phyloP scores from a whole-genome alignment of 805 yeast species.

The Candida ponderosae region DNA sequence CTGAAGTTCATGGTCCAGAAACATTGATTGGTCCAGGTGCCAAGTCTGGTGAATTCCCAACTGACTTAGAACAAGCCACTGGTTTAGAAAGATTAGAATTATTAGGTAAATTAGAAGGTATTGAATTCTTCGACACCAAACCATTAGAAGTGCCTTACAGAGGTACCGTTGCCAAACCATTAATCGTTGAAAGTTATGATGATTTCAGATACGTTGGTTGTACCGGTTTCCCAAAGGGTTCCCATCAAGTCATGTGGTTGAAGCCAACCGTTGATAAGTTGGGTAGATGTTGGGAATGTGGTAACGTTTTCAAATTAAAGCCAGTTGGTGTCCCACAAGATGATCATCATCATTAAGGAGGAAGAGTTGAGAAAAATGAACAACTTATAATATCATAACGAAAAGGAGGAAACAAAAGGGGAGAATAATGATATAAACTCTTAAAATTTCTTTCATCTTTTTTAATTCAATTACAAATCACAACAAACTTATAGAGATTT shows the following conservation, averaged over 20 bases:
- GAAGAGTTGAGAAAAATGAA: no score
- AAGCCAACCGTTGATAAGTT: constrained; percentile 75
- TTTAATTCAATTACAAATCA: no score
- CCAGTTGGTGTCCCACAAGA: constrained; percentile 75
- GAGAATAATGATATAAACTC: no score
- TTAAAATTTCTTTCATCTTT: no score
- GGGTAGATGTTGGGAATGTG: constrained; percentile 98
- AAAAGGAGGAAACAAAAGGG: no score
- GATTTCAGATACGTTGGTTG: constrained; percentile 95
- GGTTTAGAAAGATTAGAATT: constrained; percentile 96
- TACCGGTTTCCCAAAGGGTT: constrained; percentile 91
- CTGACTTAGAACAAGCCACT: constrained; percentile 93
- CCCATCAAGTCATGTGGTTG: constrained; percentile 89
- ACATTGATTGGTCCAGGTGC: constrained; percentile 92
- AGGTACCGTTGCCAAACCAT: constrained; percentile 89
- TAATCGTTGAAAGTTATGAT: constrained; percentile 82
- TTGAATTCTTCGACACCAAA: constrained; percentile 84
- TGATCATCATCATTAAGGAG: constrained; percentile 34
- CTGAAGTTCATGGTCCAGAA: constrained; percentile 73
- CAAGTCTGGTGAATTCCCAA: constrained; percentile 74
- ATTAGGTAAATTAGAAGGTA: constrained; percentile 91
- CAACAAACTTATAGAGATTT: no score
- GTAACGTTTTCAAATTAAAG: constrained; percentile 86
- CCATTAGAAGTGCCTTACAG: constrained; percentile 82
- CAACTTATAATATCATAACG: no score